Conservation (phyloP, 768 basidiomycete species). For the Leccinum ochraceum region DNA sequence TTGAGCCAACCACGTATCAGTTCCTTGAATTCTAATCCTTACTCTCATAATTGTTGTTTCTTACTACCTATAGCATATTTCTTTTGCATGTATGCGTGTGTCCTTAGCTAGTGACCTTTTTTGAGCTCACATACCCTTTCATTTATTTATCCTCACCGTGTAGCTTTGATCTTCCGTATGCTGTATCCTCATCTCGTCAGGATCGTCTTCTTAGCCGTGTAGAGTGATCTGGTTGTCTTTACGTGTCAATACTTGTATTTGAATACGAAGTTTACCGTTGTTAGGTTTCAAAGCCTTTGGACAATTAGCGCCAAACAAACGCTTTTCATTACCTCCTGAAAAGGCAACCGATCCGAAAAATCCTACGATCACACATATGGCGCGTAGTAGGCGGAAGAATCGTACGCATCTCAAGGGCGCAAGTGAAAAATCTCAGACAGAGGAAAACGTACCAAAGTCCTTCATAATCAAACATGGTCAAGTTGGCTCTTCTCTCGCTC, state of each 20-base stretch:
- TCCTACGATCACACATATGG: slow-evolving; percentile 47
- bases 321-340: slow-evolving; percentile 11
- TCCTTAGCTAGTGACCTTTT: background rate
- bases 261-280: background rate
- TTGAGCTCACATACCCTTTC: slow-evolving; percentile 12
- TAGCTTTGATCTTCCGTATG: slow-evolving; percentile 32
- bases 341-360: slow-evolving; percentile 20
- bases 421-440: slow-evolving; percentile 35
- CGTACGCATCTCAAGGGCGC: slow-evolving; percentile 77
- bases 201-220: slow-evolving; percentile 9
- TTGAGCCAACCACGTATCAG: slow-evolving; percentile 68
- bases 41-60: slow-evolving; percentile 9
- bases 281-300: slow-evolving; percentile 1
- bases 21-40: slow-evolving; percentile 72
- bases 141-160: slow-evolving; percentile 15
- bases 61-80: slow-evolving; percentile 32
- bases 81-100: slow-evolving; percentile 9
- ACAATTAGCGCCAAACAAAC: slow-evolving; percentile 31
- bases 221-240: slow-evolving; percentile 11
- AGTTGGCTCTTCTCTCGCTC: slow-evolving; percentile 82
- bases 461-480: slow-evolving; percentile 97
- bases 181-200: slow-evolving; percentile 27
- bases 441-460: slow-evolving; percentile 69
- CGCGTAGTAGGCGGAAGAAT: slow-evolving; percentile 69
- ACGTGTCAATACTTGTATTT: slow-evolving; percentile 14